Conservation (phyloP, 116 monocot genomes). For the Thalassia testudinum region DNA sequence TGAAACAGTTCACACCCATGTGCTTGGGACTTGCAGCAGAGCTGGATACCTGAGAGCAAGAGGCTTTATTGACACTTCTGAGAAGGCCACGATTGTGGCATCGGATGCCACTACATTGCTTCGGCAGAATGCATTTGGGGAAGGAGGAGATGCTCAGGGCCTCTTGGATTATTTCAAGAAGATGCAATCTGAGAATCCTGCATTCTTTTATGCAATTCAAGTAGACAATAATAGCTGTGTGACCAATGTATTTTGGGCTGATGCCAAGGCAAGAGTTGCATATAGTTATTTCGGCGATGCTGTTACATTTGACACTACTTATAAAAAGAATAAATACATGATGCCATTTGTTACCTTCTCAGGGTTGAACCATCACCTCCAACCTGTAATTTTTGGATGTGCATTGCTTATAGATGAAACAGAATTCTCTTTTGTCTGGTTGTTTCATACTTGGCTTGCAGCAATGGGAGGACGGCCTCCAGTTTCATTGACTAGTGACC, state of each 20-base stretch:
- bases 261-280: slow-evolving; percentile 45
- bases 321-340: slow-evolving; percentile 98
- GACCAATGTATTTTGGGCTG: slow-evolving; percentile 88
- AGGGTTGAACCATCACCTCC: slow-evolving; percentile 89
- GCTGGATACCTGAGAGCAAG: slow-evolving; percentile 86
- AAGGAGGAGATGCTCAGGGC: slow-evolving; percentile 75
- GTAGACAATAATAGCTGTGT: slow-evolving; percentile 81
- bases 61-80: slow-evolving; percentile 54
- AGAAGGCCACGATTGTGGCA: slow-evolving; percentile 40
- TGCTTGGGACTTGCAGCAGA: slow-evolving; percentile 74
- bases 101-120: slow-evolving; percentile 52
- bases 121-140: slow-evolving; percentile 56
- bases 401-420: slow-evolving; percentile 88
- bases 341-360: slow-evolving; percentile 89
- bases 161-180: slow-evolving; percentile 78
- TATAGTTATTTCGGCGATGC: slow-evolving; percentile 87
- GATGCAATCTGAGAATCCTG: slow-evolving; percentile 67
- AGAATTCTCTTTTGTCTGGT: slow-evolving; percentile 79
- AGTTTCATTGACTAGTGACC: slow-evolving; percentile 70
- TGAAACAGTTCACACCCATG: slow-evolving; percentile 82
- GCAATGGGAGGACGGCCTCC: slow-evolving; percentile 81
- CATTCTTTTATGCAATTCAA: slow-evolving; percentile 81
- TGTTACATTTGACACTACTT: slow-evolving; percentile 84
- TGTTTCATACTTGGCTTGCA: slow-evolving; percentile 91
- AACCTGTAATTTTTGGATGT: slow-evolving; percentile 85